Percentiles rank a stretch among this genome's conserved stretches.
Evolutionary conservation across 805 yeast genomes (phyloP).

Genomic region (Metschnikowia santaceciliae): DNA sequence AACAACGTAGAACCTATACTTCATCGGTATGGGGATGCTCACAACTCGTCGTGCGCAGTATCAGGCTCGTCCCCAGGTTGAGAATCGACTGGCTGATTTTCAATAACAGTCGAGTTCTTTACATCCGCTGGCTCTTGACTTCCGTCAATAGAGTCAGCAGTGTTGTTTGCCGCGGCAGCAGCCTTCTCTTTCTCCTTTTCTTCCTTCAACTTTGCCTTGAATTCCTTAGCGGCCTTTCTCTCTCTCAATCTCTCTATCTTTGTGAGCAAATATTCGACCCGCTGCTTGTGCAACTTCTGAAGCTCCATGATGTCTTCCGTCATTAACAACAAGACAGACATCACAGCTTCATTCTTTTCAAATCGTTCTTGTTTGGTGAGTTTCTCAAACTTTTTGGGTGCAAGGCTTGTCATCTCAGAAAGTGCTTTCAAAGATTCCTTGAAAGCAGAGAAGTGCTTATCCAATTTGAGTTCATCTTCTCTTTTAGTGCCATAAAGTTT

Average conservation of each 20-base stretch:
- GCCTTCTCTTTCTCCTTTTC: constrained; percentile 20
- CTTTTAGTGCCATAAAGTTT: constrained; percentile 13
- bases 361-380: constrained; percentile 24
- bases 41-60: constrained; percentile 3
- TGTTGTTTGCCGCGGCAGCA: constrained; percentile 6
- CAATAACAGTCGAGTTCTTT: constrained; percentile 1
- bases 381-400: constrained; percentile 20
- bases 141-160: background rate
- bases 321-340: constrained; percentile 27
- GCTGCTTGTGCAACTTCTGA: constrained; percentile 27
- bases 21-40: background rate
- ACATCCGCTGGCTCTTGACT: constrained; percentile 2
- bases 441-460: constrained; percentile 23
- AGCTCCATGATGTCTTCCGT: constrained; percentile 27
- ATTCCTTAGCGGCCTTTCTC: constrained; percentile 31
- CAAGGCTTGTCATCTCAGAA: constrained; percentile 21
- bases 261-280: constrained; percentile 24
- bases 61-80: constrained; percentile 2
- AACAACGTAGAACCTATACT: background rate
- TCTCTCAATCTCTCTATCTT: constrained; percentile 27
- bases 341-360: constrained; percentile 22
- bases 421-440: constrained; percentile 27
- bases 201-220: constrained; percentile 30
- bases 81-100: constrained; percentile 5
- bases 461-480: constrained; percentile 20